phyloP scores from a whole-genome alignment of 23 red algal genomes.

The Gracilariopsis chorda region DNA sequence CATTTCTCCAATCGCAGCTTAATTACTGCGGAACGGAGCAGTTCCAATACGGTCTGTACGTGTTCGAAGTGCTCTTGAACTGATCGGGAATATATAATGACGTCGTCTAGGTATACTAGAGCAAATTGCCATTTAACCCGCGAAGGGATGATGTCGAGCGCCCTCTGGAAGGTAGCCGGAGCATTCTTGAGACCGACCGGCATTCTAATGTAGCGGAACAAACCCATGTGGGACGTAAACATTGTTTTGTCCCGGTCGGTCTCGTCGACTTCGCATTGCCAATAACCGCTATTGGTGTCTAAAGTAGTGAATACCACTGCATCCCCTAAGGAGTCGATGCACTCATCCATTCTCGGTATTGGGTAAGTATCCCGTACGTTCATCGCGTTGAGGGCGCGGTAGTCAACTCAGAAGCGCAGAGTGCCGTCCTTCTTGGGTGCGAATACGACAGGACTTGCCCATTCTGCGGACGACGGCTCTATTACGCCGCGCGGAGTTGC shows the following conservation, averaged over 20 bases:
- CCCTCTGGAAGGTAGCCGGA: slow-evolving; percentile 19
- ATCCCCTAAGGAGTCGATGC: background rate
- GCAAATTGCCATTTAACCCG: background rate
- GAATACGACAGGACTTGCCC: too few species aligned
- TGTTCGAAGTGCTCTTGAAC: background rate
- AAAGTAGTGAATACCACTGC: background rate
- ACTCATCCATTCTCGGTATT: background rate
- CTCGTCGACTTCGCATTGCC: background rate
- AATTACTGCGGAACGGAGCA: background rate
- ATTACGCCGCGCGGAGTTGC: too few species aligned
- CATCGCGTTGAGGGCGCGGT: background rate
- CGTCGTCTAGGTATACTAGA: slow-evolving; percentile 21
- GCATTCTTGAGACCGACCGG: background rate
- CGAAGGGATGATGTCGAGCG: background rate
- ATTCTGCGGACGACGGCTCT: too few species aligned
- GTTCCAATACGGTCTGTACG: background rate
- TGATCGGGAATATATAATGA: background rate
- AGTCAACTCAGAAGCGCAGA: slow-evolving; percentile 5
- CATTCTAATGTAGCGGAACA: background rate
- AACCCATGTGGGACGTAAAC: background rate
- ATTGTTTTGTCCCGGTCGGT: background rate
- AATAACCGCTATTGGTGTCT: background rate
- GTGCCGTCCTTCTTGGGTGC: too few species aligned
- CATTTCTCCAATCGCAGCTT: background rate
- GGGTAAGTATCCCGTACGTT: background rate